Evolutionary conservation across 371 early-diverging fungal species (phyloP).

Genomic region (Mortierella sp.): DNA sequence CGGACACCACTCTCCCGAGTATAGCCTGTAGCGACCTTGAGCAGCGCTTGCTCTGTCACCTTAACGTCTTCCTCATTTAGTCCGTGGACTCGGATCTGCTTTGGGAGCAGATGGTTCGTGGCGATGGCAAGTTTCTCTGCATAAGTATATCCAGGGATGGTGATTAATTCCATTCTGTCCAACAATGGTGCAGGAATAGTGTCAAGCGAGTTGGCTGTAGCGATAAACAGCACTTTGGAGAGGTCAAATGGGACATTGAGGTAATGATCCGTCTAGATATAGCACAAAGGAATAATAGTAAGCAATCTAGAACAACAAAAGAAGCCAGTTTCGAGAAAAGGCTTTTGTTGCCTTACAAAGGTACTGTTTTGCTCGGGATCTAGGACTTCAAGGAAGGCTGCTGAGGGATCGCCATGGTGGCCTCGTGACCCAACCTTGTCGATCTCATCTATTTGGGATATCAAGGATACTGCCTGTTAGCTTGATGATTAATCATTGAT

Average conservation of each 20-base stretch:
- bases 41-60: constrained; percentile 68
- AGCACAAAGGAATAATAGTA: background rate
- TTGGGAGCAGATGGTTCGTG: constrained; percentile 65
- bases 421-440: constrained; percentile 23
- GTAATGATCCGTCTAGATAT: constrained; percentile 80
- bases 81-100: constrained; percentile 80
- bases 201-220: constrained; percentile 86
- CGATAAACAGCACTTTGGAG: constrained; percentile 88
- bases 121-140: constrained; percentile 77
- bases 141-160: constrained; percentile 86
- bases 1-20: constrained; percentile 93
- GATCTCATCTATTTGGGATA: constrained; percentile 9
- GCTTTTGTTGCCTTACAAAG: constrained; percentile 49
- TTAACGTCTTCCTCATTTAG: constrained; percentile 62
- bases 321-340: background rate
- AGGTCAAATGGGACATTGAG: constrained; percentile 88
- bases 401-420: constrained; percentile 78
- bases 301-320: background rate
- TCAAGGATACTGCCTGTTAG: background rate
- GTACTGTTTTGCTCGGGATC: constrained; percentile 91
- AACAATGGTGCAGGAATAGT: constrained; percentile 85
- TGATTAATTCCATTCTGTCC: constrained; percentile 91
- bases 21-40: constrained; percentile 78
- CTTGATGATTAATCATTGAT: background rate
- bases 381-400: constrained; percentile 89